Base-by-base conservation (phyloP, 139 green algal genomes). In the Chlamydomonas sp. region DNA sequence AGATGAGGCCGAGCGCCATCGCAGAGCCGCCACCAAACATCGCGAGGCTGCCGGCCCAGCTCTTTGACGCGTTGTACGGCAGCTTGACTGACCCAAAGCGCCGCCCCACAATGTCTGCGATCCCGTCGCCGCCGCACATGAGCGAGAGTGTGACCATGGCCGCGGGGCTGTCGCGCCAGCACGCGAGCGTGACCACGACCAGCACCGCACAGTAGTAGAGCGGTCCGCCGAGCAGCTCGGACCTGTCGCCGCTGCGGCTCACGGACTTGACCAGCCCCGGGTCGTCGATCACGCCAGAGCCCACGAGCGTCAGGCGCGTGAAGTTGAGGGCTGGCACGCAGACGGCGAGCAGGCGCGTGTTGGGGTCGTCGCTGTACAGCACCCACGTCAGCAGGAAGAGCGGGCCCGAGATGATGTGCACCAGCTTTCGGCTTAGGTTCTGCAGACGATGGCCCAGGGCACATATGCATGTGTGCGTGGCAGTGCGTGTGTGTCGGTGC, bases 71-170 rank as follows among this genome's bases (percentile, higher is more conserved):
- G 77, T 97, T 98, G 76, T 83, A 97, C 20, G 92, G 89, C 60
- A 97, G 83, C 62, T 82, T 87, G 57, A 26, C 59, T 35, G 13
- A 48, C 30, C 89, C 88, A 64, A 84, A 83, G 5, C 83, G 77
- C 13, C 93, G 80, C 0, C 93, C 93, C 3, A 96, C 84, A 31
- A 98, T 94, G 76, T 98, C 93, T 26, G 93, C 93, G 43, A 98
- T 70, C 1, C 92, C 91, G 67, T 97, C 91, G 0, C 91, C 91
- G 5, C 86, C 92, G 62, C 62, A 69, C 62, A 69, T 69, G 4
- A 71, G 8, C 3, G 65, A 60, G 43, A 71, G 38, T 8, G 65
- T 26, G 5, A 71, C n/a, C 4, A 71, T 39, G 29, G 76, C 81
- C 28, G 73, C 69, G 8, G 82, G 81, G 74, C 35, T 80, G 30